A percentile compares a stretch with the other conserved stretches of the same genome.
Conservation (phyloP, 1,284 basidiomycete genomes). For the Fomitopsis schrenkii region DNA sequence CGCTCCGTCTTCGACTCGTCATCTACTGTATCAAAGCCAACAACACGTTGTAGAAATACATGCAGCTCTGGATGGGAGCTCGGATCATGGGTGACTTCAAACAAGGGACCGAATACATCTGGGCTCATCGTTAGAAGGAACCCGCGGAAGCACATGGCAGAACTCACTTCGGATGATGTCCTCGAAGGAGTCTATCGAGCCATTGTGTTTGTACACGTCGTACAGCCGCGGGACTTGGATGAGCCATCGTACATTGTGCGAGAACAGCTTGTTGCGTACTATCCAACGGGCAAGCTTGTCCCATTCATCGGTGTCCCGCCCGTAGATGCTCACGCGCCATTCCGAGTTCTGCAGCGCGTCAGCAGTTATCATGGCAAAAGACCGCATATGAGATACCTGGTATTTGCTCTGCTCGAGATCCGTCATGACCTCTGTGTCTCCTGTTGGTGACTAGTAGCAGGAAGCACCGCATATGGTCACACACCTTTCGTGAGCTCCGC, state of each 20-base stretch:
- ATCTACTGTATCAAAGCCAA: slow-evolving; percentile 97
- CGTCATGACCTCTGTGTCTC: slow-evolving; percentile 79
- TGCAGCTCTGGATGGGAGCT: slow-evolving; percentile 90
- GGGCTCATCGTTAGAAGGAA: not conserved
- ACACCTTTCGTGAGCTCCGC: slow-evolving; percentile 91
- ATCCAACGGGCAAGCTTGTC: slow-evolving; percentile 99
- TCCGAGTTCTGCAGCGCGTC: slow-evolving; percentile 69
- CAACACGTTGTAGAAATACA: slow-evolving; percentile 91
- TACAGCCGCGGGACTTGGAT: slow-evolving; percentile 96
- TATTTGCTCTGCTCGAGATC: slow-evolving; percentile 99
- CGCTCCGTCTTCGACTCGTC: slow-evolving; percentile 96
- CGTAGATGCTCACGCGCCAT: slow-evolving; percentile 97
- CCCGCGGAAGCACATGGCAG: not conserved
- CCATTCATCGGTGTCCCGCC: slow-evolving; percentile 82
- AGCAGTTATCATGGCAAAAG: not conserved
- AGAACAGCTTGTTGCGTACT: slow-evolving; percentile 88
- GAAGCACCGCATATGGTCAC: not conserved
- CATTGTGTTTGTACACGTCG: slow-evolving; percentile 92
- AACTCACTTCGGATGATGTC: slow-evolving; percentile 85
- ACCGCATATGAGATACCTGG: slow-evolving; percentile 50
- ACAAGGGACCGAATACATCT: slow-evolving; percentile 94
- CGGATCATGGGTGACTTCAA: slow-evolving; percentile 95
- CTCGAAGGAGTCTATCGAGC: slow-evolving; percentile 84
- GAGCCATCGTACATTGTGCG: slow-evolving; percentile 97
- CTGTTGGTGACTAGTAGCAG: not conserved